phyloP scores from a whole-genome alignment of 306 rosid genomes.

The Cercis canadensis region DNA sequence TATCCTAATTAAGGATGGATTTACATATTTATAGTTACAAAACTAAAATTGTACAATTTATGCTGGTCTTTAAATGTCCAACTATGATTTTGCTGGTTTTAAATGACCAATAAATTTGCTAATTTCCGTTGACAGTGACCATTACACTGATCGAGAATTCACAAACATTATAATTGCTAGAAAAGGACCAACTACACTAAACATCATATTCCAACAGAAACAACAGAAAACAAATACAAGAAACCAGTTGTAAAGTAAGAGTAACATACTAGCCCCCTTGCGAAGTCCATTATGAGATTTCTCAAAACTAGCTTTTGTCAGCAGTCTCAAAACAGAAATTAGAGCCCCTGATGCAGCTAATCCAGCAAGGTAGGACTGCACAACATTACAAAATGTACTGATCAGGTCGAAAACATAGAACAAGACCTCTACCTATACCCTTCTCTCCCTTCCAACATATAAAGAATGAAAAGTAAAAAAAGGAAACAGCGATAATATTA shows the following conservation, averaged over 20 bases:
- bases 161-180: not conserved
- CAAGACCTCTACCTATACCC: too few species aligned
- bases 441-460: too few species aligned
- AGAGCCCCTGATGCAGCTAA: constrained; percentile 77
- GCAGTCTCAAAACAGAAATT: constrained; percentile 60
- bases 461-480: not conserved
- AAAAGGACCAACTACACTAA: not conserved
- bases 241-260: not conserved
- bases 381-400: not conserved
- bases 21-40: too few species aligned
- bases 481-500: not conserved
- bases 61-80: too few species aligned
- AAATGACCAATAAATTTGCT: too few species aligned
- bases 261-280: constrained; percentile 69
- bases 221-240: not conserved
- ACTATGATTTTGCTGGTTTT: too few species aligned
- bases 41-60: too few species aligned
- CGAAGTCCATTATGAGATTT: constrained; percentile 68
- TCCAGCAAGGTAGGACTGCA: constrained; percentile 76
- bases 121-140: too few species aligned
- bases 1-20: too few species aligned
- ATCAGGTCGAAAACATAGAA: not conserved
- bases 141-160: too few species aligned
- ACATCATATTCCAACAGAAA: too few species aligned
- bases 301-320: constrained; percentile 66